Conservation (phyloP, 306 rosid species). For the Boehmeria nivea region DNA sequence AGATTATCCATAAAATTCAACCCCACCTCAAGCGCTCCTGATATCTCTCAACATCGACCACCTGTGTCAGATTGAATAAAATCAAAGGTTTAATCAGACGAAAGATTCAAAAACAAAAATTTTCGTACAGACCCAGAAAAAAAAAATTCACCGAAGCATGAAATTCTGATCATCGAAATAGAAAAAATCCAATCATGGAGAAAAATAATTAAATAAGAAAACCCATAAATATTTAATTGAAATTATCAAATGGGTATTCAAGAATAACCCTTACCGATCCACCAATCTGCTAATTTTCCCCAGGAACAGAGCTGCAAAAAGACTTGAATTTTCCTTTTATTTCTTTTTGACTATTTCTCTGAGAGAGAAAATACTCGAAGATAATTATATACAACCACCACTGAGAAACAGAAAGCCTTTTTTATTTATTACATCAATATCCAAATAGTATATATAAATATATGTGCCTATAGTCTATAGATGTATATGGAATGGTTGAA, state of each 20-base stretch:
- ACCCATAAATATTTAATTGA: conserved; percentile 1
- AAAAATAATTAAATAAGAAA: conserved; percentile 1
- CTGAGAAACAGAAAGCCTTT: conserved; percentile 4
- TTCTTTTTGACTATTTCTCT: conserved; percentile 7
- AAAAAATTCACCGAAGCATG: conserved; percentile 23
- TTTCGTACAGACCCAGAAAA: conserved; percentile 10
- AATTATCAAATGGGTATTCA: conserved; percentile 19
- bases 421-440: background rate
- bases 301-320: conserved; percentile 25
- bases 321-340: conserved; percentile 27
- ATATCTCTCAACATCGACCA: conserved; percentile 50
- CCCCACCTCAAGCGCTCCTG: conserved; percentile 40
- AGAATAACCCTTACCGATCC: conserved; percentile 37
- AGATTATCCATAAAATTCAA: conserved; percentile 61
- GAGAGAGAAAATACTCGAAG: conserved; percentile 1
- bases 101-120: background rate
- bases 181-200: background rate
- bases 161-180: conserved; percentile 32
- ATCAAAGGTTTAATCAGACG: conserved; percentile 13
- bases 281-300: conserved; percentile 24
- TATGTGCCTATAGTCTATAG: background rate
- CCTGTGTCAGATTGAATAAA: conserved; percentile 13
- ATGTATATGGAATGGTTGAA: background rate
- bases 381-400: conserved; percentile 7
- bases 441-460: background rate